phyloP scores from a whole-genome alignment of 2,329 filamentous ascomycete genomes.

The Penicillium sumatraense region DNA sequence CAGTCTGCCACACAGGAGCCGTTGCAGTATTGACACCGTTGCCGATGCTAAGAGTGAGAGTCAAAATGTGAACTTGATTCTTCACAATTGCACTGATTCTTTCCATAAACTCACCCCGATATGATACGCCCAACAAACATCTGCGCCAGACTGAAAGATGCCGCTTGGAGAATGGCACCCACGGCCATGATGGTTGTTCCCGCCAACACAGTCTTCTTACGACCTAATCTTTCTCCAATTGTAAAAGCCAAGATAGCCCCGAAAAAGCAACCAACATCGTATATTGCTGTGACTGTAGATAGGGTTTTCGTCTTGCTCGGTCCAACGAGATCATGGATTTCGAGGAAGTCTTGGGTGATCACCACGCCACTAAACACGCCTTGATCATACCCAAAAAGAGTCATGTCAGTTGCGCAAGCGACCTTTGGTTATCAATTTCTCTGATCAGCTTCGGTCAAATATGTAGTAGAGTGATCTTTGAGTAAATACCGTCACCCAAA shows the following conservation, averaged over 20 bases:
- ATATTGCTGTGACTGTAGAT: conserved; percentile 60
- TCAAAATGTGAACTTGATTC: neutral
- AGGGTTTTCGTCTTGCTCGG: conserved; percentile 37
- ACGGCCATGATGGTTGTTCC: conserved; percentile 55
- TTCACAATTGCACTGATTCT: neutral
- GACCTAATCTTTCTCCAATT: conserved; percentile 52
- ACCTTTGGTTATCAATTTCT: conserved; percentile 4
- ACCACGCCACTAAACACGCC: conserved; percentile 56
- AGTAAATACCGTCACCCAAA: conserved; percentile 10
- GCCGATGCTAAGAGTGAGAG: conserved; percentile 38
- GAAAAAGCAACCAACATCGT: conserved; percentile 65
- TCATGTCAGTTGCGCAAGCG: conserved; percentile 46
- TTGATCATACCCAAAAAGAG: conserved; percentile 53
- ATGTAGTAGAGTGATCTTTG: neutral
- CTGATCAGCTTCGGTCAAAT: neutral
- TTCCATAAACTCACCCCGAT: conserved; percentile 3
- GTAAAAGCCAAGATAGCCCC: conserved; percentile 52
- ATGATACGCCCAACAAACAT: conserved; percentile 57
- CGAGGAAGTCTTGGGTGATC: conserved; percentile 58
- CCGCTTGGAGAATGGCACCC: conserved; percentile 54
- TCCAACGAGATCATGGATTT: conserved; percentile 51
- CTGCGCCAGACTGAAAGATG: conserved; percentile 50
- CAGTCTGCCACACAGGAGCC: conserved; percentile 55
- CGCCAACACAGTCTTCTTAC: conserved; percentile 52
- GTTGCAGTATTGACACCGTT: conserved; percentile 58